These are phyloP conservation scores for Calocera viscosa DNA, from an alignment of 768 basidiomycete species.

Conservation along the genomic window DNA sequence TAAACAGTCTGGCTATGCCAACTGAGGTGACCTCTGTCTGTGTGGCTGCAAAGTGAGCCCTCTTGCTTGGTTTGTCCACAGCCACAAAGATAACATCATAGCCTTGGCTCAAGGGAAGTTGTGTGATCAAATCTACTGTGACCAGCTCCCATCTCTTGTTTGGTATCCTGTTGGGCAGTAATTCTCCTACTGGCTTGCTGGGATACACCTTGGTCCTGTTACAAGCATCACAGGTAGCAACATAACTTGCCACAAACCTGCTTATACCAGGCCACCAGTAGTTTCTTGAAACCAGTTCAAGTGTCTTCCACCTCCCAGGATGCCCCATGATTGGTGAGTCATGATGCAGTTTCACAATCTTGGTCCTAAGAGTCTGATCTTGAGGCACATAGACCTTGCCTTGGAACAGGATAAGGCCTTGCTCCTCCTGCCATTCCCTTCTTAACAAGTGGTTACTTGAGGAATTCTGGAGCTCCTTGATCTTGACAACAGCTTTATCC, in stretches of 20 bases:
- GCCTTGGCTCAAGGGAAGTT: conserved; percentile 30
- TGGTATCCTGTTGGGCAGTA: conserved; percentile 24
- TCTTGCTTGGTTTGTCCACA: conserved; percentile 32
- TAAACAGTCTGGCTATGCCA: conserved; percentile 22
- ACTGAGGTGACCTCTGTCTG: background rate
- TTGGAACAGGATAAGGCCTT: conserved; percentile 19
- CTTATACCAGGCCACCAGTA: conserved; percentile 33
- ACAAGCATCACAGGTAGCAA: conserved; percentile 30
- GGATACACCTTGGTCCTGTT: conserved; percentile 25
- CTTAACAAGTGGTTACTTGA: background rate
- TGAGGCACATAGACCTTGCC: conserved; percentile 27
- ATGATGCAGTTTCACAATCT: conserved; percentile 27
- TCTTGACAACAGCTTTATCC: background rate
- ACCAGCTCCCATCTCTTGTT: conserved; percentile 26
- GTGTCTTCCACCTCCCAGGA: conserved; percentile 29
- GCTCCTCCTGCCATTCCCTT: background rate
- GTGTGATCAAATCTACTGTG: conserved; percentile 29
- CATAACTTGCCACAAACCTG: conserved; percentile 25
- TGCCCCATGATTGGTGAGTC: conserved; percentile 33
- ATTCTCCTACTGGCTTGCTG: conserved; percentile 30
- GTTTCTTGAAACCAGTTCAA: conserved; percentile 25
- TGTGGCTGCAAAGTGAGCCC: conserved; percentile 34
- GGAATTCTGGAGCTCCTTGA: background rate
- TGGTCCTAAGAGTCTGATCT: conserved; percentile 5
- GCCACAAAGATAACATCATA: conserved; percentile 32